A percentile compares a stretch with the other conserved stretches of the same genome.
phyloP scores from a whole-genome alignment of 352 stramenopile genomes.

The Phytophthora aleatoria region DNA sequence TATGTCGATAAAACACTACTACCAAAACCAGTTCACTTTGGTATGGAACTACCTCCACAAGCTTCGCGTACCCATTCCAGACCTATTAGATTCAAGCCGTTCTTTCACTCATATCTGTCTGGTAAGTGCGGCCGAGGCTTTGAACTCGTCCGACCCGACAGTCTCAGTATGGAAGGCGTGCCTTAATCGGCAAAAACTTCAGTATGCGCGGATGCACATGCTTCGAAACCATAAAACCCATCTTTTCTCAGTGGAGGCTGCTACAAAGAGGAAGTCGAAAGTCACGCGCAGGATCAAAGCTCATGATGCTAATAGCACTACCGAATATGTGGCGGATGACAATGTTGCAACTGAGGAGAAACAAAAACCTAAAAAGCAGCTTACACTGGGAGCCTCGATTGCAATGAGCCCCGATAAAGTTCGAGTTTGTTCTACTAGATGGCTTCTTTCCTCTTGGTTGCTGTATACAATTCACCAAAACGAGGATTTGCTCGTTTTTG shows the following conservation, averaged over 20 bases:
- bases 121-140: neutral
- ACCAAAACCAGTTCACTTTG: neutral
- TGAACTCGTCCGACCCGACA: neutral
- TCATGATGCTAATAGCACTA: neutral
- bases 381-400: neutral
- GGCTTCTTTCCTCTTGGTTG: neutral
- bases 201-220: conserved; percentile 3
- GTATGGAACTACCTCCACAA: conserved; percentile 5
- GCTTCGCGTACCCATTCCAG: neutral
- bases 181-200: neutral
- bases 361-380: neutral
- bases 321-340: neutral
- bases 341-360: neutral
- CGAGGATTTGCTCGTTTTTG: neutral
- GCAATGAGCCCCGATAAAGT: neutral
- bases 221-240: neutral
- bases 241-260: neutral
- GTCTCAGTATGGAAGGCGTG: neutral
- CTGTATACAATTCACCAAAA: neutral
- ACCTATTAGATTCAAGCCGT: neutral
- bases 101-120: neutral
- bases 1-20: neutral
- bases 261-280: neutral
- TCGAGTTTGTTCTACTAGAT: neutral
- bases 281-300: neutral